Conservation (phyloP, 2,329 filamentous ascomycete genomes). For the Phoma sp. region DNA sequence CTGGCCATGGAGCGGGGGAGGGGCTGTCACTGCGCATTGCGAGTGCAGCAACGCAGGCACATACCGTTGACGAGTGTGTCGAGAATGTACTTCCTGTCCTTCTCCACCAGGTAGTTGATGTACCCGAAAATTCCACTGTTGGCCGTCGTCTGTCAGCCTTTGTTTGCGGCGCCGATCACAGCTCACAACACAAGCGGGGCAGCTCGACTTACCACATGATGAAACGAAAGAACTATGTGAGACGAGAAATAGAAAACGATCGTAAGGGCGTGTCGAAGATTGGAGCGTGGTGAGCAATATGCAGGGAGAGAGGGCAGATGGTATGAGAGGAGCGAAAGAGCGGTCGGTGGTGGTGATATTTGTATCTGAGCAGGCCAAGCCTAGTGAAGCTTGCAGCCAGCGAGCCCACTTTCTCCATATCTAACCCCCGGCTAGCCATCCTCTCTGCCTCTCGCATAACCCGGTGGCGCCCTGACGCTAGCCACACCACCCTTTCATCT, state of each 20-base stretch:
- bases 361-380: slow-evolving; percentile 40
- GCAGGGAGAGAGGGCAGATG: slow-evolving; percentile 25
- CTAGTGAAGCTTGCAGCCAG: slow-evolving; percentile 30
- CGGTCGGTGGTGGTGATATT: slow-evolving; percentile 47
- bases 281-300: slow-evolving; percentile 21
- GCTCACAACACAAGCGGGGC: slow-evolving; percentile 28
- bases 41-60: slow-evolving; percentile 41
- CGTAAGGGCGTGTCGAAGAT: slow-evolving; percentile 28
- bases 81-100: slow-evolving; percentile 95
- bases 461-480: slow-evolving; percentile 30
- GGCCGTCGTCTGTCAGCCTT: slow-evolving; percentile 28
- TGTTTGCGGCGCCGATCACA: slow-evolving; percentile 10
- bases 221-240: slow-evolving; percentile 37
- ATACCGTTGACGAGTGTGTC: slow-evolving; percentile 94
- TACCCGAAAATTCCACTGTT: slow-evolving; percentile 93
- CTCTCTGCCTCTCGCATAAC: slow-evolving; percentile 32
- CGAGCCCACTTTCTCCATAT: slow-evolving; percentile 37
- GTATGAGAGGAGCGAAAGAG: slow-evolving; percentile 44
- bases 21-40: slow-evolving; percentile 9
- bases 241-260: slow-evolving; percentile 39
- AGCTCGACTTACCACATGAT: slow-evolving; percentile 50
- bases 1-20: slow-evolving; percentile 9
- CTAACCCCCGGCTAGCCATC: slow-evolving; percentile 37
- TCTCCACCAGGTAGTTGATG: slow-evolving; percentile 99
- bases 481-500: slow-evolving; percentile 23